Percentiles rank a stretch among this genome's conserved stretches.
Evolutionary conservation across 1,284 basidiomycete genomes (phyloP).

Genomic region (Porphyrellus sp.): DNA sequence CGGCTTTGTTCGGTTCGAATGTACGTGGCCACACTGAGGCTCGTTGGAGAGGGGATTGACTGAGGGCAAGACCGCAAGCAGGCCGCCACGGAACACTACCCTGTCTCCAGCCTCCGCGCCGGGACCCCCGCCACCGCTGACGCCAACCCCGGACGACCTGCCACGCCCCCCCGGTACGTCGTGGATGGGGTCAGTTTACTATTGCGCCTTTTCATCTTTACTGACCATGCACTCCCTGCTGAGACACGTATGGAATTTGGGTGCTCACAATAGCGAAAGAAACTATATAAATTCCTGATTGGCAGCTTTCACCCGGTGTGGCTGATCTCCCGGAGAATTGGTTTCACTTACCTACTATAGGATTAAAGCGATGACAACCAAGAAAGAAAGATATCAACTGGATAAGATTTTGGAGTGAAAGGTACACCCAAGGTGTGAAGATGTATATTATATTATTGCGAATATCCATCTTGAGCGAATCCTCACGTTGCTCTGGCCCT

Average conservation of each 20-base stretch:
- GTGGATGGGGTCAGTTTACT: constrained; percentile 83
- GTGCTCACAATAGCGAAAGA: constrained; percentile 91
- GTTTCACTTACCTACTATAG: constrained; percentile 37
- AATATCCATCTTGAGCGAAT: constrained; percentile 26
- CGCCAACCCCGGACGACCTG: too few relatives aligned
- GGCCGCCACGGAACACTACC: too few relatives aligned
- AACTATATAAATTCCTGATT: constrained; percentile 90
- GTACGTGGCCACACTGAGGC: constrained; percentile 96
- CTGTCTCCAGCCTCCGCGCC: too few relatives aligned
- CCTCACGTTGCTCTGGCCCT: background rate
- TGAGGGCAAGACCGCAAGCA: too few relatives aligned
- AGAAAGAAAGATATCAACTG: constrained; percentile 85
- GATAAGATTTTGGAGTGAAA: constrained; percentile 89
- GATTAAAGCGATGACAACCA: constrained; percentile 83
- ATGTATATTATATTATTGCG: constrained; percentile 95
- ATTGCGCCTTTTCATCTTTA: background rate
- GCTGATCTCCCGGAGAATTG: background rate
- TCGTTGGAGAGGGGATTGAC: too few relatives aligned
- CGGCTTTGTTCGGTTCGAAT: constrained; percentile 93
- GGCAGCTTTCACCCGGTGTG: constrained; percentile 87
- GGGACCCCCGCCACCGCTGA: too few relatives aligned
- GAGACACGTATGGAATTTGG: constrained; percentile 96
- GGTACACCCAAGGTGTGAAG: constrained; percentile 93
- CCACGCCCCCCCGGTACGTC: too few relatives aligned
- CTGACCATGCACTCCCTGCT: constrained; percentile 21